Evolutionary conservation across 1,284 basidiomycete genomes (phyloP).

Genomic region (Irpex sp.): DNA sequence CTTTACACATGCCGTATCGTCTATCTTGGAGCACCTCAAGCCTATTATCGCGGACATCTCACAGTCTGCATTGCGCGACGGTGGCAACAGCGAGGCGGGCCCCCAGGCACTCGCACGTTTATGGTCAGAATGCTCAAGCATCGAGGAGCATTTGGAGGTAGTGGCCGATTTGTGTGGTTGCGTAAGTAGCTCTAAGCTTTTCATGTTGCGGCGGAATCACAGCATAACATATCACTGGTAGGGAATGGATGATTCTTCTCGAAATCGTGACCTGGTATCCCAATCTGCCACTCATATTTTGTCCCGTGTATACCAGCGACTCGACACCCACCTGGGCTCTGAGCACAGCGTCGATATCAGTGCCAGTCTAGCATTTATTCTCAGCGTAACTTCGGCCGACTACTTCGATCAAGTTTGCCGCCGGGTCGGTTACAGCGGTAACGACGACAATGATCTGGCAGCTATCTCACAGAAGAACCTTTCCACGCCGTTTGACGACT

Average conservation of each 20-base stretch:
- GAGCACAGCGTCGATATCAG: conserved; percentile 41
- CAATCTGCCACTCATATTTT: conserved; percentile 45
- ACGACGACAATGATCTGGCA: neutral
- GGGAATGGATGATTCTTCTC: neutral
- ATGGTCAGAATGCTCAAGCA: conserved; percentile 49
- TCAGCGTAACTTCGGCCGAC: conserved; percentile 56
- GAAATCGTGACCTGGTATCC: conserved; percentile 22
- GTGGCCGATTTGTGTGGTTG: conserved; percentile 52
- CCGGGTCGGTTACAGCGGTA: conserved; percentile 53
- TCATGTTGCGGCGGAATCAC: neutral
- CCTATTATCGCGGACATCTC: conserved; percentile 5
- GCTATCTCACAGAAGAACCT: neutral
- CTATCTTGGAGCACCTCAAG: conserved; percentile 39
- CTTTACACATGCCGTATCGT: conserved; percentile 61
- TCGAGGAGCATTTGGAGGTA: conserved; percentile 46
- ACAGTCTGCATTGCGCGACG: conserved; percentile 2
- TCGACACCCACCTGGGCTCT: conserved; percentile 47
- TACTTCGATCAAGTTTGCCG: conserved; percentile 54
- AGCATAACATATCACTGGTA: neutral
- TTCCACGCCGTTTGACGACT: conserved; percentile 7
- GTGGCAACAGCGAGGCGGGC: neutral
- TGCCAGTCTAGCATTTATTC: conserved; percentile 58
- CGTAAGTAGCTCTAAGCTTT: conserved; percentile 35
- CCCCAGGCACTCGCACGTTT: conserved; percentile 36
- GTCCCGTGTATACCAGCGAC: conserved; percentile 46